phyloP scores from a whole-genome alignment of 75 land plant species.

The Cryptomeria japonica region DNA sequence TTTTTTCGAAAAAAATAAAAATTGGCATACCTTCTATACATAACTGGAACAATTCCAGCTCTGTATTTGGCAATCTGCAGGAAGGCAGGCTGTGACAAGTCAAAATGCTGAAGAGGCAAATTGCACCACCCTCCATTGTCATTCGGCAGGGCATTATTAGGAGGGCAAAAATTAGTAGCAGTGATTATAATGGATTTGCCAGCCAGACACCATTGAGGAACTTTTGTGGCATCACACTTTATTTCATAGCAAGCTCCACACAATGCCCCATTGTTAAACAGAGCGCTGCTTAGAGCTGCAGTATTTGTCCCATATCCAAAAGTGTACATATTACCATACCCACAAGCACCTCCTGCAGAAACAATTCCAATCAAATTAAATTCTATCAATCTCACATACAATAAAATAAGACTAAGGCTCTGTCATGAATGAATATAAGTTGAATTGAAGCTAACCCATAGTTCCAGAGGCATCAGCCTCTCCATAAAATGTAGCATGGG shows the following conservation, averaged over 20 bases:
- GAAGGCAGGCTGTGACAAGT: slow-evolving; percentile 19
- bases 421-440: not conserved
- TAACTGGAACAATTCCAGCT: slow-evolving; percentile 15
- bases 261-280: slow-evolving; percentile 15
- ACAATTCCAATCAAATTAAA: not conserved
- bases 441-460: not conserved
- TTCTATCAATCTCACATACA: not conserved
- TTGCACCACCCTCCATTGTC: slow-evolving; percentile 22
- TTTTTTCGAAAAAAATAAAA: too few species aligned
- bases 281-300: slow-evolving; percentile 24
- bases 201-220: not conserved
- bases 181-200: slow-evolving; percentile 12
- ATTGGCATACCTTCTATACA: not conserved
- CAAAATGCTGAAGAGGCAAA: slow-evolving; percentile 15
- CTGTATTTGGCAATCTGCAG: slow-evolving; percentile 14
- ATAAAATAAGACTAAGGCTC: not conserved
- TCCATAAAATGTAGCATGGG: slow-evolving; percentile 7
- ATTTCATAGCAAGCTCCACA: slow-evolving; percentile 34
- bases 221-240: slow-evolving; percentile 1
- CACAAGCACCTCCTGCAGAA: slow-evolving; percentile 20
- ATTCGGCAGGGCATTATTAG: slow-evolving; percentile 6
- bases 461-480: slow-evolving; percentile 2
- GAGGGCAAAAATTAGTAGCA: slow-evolving; percentile 21
- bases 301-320: slow-evolving; percentile 24
- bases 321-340: slow-evolving; percentile 22